These are phyloP conservation scores for Dactylella cylindrospora DNA, from an alignment of 2,329 filamentous ascomycete genomes.

Conservation along the genomic window DNA sequence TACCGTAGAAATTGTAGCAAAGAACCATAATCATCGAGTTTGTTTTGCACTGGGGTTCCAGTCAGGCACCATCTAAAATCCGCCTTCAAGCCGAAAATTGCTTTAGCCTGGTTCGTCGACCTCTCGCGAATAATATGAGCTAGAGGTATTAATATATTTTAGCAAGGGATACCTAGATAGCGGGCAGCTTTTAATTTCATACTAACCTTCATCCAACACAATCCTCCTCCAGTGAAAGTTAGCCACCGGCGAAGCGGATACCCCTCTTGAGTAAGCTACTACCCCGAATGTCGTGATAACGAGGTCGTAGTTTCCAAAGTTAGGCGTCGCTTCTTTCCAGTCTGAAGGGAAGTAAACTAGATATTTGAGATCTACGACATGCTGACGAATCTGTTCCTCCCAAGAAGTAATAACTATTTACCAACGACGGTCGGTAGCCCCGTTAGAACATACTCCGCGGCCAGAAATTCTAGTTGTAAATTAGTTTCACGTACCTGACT, in stretches of 20 bases:
- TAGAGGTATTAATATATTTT: constrained; percentile 37
- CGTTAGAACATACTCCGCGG: constrained; percentile 2
- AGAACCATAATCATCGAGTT: constrained; percentile 53
- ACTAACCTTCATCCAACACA: constrained; percentile 54
- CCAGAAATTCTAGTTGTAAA: background rate
- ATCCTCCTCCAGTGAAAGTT: constrained; percentile 52
- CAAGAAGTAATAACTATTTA: no score
- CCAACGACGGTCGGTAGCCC: background rate
- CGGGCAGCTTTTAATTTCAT: no score
- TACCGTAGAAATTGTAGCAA: constrained; percentile 52
- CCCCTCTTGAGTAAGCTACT: constrained; percentile 40
- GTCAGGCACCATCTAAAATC: constrained; percentile 53
- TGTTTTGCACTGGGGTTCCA: constrained; percentile 54
- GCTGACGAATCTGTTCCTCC: no score
- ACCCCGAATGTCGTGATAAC: constrained; percentile 50
- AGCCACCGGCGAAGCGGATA: constrained; percentile 8
- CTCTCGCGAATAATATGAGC: constrained; percentile 53
- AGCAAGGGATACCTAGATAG: background rate
- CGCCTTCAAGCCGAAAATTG: constrained; percentile 47
- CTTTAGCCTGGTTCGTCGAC: constrained; percentile 49
- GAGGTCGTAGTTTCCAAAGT: constrained; percentile 46
- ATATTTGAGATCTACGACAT: constrained; percentile 31
- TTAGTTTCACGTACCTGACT: constrained; percentile 4
- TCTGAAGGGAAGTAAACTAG: constrained; percentile 46
- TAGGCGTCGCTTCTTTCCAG: constrained; percentile 15